Evolutionary conservation across 441 rosid species (phyloP).

Genomic region (Populus hybrid): DNA sequence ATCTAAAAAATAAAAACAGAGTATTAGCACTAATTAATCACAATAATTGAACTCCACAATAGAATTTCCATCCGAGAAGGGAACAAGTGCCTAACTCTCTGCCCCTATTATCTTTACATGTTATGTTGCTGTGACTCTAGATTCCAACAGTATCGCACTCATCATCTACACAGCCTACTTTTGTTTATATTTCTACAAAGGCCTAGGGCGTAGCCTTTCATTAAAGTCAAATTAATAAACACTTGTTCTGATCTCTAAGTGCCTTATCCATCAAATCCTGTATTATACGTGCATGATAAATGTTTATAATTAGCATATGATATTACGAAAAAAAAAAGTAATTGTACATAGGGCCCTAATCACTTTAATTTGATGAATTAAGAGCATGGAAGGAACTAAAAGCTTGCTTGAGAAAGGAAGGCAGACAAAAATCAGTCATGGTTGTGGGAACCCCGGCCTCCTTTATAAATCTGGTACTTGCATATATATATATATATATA

Average conservation of each 20-base stretch:
- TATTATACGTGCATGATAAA: background rate
- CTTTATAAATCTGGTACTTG: slow-evolving; percentile 2
- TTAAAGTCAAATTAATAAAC: slow-evolving; percentile 16
- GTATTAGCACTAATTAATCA: background rate
- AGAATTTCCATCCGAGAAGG: slow-evolving; percentile 20
- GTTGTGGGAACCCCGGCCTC: slow-evolving; percentile 19
- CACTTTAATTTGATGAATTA: background rate
- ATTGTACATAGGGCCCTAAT: background rate
- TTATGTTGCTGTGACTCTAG: slow-evolving; percentile 24
- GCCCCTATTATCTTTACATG: background rate
- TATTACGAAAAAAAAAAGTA: background rate
- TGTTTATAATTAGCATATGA: too few relatives aligned
- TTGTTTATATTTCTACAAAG: background rate
- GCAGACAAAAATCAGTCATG: slow-evolving; percentile 25
- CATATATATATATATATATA: background rate
- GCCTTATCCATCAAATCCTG: slow-evolving; percentile 29
- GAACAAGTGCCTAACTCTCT: slow-evolving; percentile 24
- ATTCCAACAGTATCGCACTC: slow-evolving; percentile 38
- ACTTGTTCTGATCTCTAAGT: slow-evolving; percentile 1
- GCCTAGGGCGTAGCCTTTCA: slow-evolving; percentile 4
- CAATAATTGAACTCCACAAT: too few relatives aligned
- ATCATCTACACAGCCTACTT: background rate
- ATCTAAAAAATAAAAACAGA: too few relatives aligned
- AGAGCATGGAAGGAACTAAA: background rate
- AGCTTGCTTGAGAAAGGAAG: slow-evolving; percentile 11